A percentile compares a stretch with the other conserved stretches of the same genome.
Evolutionary conservation across 805 yeast genomes (phyloP).

Genomic region (Sugiyamaella lignohabitans): DNA sequence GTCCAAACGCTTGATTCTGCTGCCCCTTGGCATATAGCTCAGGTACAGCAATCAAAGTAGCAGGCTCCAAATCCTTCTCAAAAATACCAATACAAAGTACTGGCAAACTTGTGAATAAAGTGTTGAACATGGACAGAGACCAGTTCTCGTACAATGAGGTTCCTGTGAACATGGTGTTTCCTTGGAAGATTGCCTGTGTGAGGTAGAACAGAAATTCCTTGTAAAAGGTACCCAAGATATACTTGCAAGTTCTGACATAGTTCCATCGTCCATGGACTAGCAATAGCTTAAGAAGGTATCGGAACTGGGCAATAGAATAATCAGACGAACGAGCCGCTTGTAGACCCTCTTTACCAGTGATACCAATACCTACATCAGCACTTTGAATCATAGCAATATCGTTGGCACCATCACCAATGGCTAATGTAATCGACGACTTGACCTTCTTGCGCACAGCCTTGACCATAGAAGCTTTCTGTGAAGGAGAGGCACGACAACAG

Average conservation of each 20-base stretch:
- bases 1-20: conserved; percentile 63
- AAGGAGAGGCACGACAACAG: conserved; percentile 94
- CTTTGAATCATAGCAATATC: conserved; percentile 99
- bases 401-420: conserved; percentile 98
- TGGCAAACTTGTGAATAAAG: conserved; percentile 87
- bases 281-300: conserved; percentile 72
- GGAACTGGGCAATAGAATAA: conserved; percentile 90
- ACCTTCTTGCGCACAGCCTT: conserved; percentile 65
- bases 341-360: conserved; percentile 93
- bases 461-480: conserved; percentile 92
- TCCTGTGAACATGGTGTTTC: conserved; percentile 84
- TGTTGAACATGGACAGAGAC: conserved; percentile 96
- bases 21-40: conserved; percentile 79
- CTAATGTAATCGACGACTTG: conserved; percentile 71
- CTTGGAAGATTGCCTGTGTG: conserved; percentile 81
- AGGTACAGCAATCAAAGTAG: conserved; percentile 86
- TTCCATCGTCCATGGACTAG: conserved; percentile 96
- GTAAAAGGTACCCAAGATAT: conserved; percentile 89
- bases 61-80: conserved; percentile 82
- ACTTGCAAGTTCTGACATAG: conserved; percentile 84
- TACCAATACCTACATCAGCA: conserved; percentile 97
- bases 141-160: conserved; percentile 90
- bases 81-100: conserved; percentile 93
- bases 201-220: conserved; percentile 86
- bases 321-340: conserved; percentile 96